These are phyloP conservation scores for Linum lewisii DNA, from an alignment of 345 rosid genomes.

Conservation along the genomic window DNA sequence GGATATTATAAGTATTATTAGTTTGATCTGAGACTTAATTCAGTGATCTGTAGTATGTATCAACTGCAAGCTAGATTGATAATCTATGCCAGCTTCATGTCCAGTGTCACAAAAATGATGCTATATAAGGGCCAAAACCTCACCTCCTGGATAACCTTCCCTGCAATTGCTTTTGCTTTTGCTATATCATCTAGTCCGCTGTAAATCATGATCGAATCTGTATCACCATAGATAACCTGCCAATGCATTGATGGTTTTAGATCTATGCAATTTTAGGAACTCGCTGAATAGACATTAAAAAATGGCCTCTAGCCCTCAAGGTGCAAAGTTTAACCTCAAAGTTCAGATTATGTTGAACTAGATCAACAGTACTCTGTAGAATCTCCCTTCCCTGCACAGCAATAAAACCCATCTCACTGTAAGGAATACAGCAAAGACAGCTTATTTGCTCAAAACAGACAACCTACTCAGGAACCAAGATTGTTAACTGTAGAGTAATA, in stretches of 20 bases:
- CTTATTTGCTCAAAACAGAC: neutral
- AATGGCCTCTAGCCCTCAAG: neutral
- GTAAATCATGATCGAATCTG: constrained; percentile 97
- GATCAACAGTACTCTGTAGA: constrained; percentile 89
- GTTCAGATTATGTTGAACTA: constrained; percentile 84
- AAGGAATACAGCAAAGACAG: constrained; percentile 5
- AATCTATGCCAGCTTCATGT: too few species aligned
- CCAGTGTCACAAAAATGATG: too few species aligned
- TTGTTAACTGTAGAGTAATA: constrained; percentile 65
- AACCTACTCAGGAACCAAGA: constrained; percentile 1
- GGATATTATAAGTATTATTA: too few species aligned
- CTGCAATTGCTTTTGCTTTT: constrained; percentile 71
- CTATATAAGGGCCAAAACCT: too few species aligned
- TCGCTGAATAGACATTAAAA: neutral
- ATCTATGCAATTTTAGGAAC: neutral
- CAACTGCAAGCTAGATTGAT: too few species aligned
- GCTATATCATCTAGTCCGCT: constrained; percentile 78
- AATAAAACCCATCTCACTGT: constrained; percentile 14
- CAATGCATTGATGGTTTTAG: constrained; percentile 12
- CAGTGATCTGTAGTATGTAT: too few species aligned
- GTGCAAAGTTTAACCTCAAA: constrained; percentile 48
- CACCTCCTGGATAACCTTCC: constrained; percentile 91
- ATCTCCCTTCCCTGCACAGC: constrained; percentile 87
- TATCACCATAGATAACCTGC: constrained; percentile 96
- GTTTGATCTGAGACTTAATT: too few species aligned